Conservation (phyloP, 2,329 filamentous ascomycete genomes). For the Mollisiaceae sp. region DNA sequence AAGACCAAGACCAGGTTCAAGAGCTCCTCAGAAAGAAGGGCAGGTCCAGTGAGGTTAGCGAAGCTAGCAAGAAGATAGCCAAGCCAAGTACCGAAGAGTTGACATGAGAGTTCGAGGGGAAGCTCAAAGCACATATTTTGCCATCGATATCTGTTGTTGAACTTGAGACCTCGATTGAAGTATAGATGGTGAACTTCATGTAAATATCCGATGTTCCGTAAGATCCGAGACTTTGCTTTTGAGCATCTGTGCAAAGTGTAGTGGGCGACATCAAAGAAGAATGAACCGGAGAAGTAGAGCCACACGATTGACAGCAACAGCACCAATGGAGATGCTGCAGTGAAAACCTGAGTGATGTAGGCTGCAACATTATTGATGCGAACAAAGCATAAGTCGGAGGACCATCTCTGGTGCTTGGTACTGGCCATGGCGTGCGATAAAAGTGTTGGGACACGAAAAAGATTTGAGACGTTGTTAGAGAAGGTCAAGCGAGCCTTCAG, state of each 20-base stretch:
- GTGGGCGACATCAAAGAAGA: conserved; percentile 29
- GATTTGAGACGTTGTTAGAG: neutral
- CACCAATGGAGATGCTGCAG: neutral
- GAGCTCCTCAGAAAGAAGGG: conserved; percentile 18
- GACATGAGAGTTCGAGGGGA: conserved; percentile 25
- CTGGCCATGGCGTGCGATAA: neutral
- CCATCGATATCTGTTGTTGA: conserved; percentile 26
- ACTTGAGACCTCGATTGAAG: conserved; percentile 28
- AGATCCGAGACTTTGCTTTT: conserved; percentile 20
- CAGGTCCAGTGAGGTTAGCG: conserved; percentile 5
- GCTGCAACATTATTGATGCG: neutral
- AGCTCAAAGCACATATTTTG: conserved; percentile 26
- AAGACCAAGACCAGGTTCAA: conserved; percentile 16
- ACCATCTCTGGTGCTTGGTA: neutral
- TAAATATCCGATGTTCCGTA: conserved; percentile 26
- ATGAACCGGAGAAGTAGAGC: conserved; percentile 26
- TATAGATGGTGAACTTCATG: conserved; percentile 30
- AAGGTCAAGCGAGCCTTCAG: neutral
- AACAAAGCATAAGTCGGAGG: no score
- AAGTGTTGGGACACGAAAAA: no score
- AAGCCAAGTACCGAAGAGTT: conserved; percentile 25
- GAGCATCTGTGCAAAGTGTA: conserved; percentile 25
- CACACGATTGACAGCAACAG: conserved; percentile 17
- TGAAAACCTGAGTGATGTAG: neutral
- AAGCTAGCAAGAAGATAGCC: conserved; percentile 19